Percentiles rank a stretch among this genome's conserved stretches.
phyloP scores from a whole-genome alignment of 768 basidiomycete genomes.

The Favolaschia claudopus region DNA sequence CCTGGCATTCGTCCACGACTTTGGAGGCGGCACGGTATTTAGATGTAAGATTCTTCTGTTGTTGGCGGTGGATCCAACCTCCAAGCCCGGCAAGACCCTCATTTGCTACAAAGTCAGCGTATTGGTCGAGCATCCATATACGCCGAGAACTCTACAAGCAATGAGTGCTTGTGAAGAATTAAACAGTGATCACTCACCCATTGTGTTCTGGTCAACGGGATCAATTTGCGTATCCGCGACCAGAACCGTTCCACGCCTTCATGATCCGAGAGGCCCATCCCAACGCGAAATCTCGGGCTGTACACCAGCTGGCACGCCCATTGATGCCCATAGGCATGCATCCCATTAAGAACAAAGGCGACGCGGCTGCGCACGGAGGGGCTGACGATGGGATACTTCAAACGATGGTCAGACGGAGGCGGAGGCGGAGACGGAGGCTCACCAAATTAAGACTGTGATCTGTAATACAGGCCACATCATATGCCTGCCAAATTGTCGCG shows the following conservation, averaged over 20 bases:
- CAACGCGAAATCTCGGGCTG: constrained; percentile 37
- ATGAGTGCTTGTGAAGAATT: neutral
- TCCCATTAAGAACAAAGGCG: constrained; percentile 34
- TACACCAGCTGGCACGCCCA: constrained; percentile 44
- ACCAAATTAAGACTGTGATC: constrained; percentile 40
- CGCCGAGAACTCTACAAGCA: constrained; percentile 17
- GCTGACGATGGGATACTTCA: constrained; percentile 34
- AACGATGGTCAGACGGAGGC: neutral
- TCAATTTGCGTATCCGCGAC: constrained; percentile 33
- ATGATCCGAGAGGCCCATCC: constrained; percentile 43
- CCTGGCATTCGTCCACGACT: constrained; percentile 25
- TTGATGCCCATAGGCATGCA: constrained; percentile 45
- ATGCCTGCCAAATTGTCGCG: constrained; percentile 35
- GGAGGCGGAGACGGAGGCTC: neutral
- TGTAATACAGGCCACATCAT: constrained; percentile 45
- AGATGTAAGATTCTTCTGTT: constrained; percentile 14
- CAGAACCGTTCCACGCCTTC: constrained; percentile 44
- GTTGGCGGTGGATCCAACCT: constrained; percentile 36
- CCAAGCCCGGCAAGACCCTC: constrained; percentile 40
- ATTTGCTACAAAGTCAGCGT: constrained; percentile 32
- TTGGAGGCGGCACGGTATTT: constrained; percentile 24
- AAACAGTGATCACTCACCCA: constrained; percentile 18
- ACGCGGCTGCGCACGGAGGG: constrained; percentile 24
- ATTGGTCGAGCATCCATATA: constrained; percentile 44
- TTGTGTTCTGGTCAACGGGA: constrained; percentile 23